A percentile compares a stretch with the other conserved stretches of the same genome.
Conservation (phyloP, 345 rosid genomes). For the Rhizophora apiculata region DNA sequence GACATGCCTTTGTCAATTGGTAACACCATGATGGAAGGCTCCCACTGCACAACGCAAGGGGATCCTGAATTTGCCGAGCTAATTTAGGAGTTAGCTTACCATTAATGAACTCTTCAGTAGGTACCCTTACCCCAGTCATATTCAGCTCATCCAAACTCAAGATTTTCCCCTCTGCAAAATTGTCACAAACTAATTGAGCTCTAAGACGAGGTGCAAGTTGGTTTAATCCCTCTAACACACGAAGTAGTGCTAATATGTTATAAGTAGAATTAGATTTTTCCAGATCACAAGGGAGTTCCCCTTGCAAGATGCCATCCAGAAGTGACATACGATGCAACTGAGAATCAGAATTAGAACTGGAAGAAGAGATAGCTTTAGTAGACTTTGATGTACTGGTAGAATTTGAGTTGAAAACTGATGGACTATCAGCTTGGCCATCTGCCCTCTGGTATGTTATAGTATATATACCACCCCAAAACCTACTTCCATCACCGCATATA, state of each 20-base stretch:
- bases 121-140: constrained; percentile 50
- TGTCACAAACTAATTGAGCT: constrained; percentile 55
- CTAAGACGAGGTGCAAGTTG: constrained; percentile 88
- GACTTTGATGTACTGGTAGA: constrained; percentile 49
- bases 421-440: constrained; percentile 69
- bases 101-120: constrained; percentile 77
- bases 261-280: constrained; percentile 93
- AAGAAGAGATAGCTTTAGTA: constrained; percentile 45
- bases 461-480: constrained; percentile 86
- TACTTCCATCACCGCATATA: constrained; percentile 81
- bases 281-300: constrained; percentile 90
- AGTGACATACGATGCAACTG: constrained; percentile 57
- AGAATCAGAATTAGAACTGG: constrained; percentile 46
- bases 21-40: constrained; percentile 98
- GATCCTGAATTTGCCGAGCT: constrained; percentile 98
- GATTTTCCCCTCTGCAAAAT: constrained; percentile 67
- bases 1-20: constrained; percentile 95
- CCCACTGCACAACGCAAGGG: constrained; percentile 97
- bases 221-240: constrained; percentile 89
- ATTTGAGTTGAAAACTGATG: constrained; percentile 62
- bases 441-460: constrained; percentile 87
- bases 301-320: constrained; percentile 86
- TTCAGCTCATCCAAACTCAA: constrained; percentile 51
- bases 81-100: constrained; percentile 95
- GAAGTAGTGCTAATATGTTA: constrained; percentile 73